Evolutionary conservation across 2,329 filamentous ascomycete species (phyloP), one percentile per base, ranked within the genome.

Genomic region (Epichloe baconii): DNA sequence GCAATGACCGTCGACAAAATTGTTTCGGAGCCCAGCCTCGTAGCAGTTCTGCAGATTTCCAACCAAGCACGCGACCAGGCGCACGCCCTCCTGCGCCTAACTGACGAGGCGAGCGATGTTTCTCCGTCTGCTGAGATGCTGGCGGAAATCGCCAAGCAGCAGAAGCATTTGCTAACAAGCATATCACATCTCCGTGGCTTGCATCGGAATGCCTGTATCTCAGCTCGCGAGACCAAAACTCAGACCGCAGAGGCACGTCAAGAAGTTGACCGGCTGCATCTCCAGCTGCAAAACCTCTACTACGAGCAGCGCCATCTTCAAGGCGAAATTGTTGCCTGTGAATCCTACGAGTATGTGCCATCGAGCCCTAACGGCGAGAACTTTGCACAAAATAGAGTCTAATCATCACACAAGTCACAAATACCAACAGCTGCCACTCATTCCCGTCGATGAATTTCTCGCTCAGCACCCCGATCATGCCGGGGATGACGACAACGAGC

Each of bases 251-350:
- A 95, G 66, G 86, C 86, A 47, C 82, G 90, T 47, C 86, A 91
- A 61, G 88, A 95, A 68, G 88, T 97, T 56, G 93, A 98, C 65
- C 81, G 84, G 47, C 75, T 98, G 54, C 90, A 97, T 64, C 76
- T 98, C 38, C 87, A 95, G 63, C 76, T 98, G 51, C 91, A 97
- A 68, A 98, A 98, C 63, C 72, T 98, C 7, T 94, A 93, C 66
- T 98, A 98, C 64, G 91, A 98, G 68, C 90, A 97, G 70, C 77
- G 88, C 50, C 89, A 96, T 67, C 72, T 98, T 50, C 82, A 86
- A 56, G 87, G 87, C 47, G 93, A 98, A 69, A 97, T 98, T 54
- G 74, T 80, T 0, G 88, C 87, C 8, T 97, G 93, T 66, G 87
- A 95, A 64, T 85, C 83, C 48, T 96, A 94, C 61, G 87, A 95